These are phyloP conservation scores for Calocera viscosa DNA, from an alignment of 768 basidiomycete genomes.

Conservation along the genomic window DNA sequence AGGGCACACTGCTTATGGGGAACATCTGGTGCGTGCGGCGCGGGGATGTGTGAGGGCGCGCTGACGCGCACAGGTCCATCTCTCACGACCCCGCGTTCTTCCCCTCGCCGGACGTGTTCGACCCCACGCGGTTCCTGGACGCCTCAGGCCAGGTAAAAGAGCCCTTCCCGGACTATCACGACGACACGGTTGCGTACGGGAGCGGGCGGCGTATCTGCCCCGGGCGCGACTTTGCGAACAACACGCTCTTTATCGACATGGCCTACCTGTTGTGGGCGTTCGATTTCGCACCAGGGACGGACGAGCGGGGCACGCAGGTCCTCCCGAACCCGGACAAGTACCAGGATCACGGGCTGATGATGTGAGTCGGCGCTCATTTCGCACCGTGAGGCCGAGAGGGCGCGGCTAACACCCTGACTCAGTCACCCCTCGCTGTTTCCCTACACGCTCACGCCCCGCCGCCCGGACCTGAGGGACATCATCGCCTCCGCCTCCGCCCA, in stretches of 20 bases:
- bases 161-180: neutral
- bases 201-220: constrained; percentile 13
- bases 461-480: neutral
- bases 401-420: neutral
- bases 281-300: neutral
- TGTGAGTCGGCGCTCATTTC: neutral
- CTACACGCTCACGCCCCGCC: neutral
- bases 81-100: constrained; percentile 9
- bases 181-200: constrained; percentile 10
- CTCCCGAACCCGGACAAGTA: neutral
- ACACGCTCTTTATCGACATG: neutral
- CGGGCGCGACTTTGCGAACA: constrained; percentile 6
- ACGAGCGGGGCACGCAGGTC: neutral
- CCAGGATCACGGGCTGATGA: neutral
- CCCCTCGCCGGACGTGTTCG: constrained; percentile 11
- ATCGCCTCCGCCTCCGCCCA: neutral
- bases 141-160: neutral
- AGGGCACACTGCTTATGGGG: constrained; percentile 13
- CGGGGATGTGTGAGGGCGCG: neutral
- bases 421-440: neutral
- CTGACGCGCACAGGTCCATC: constrained; percentile 2
- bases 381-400: neutral
- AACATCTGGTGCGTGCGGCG: constrained; percentile 19
- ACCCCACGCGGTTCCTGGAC: constrained; percentile 10
- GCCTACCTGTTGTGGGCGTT: constrained; percentile 5